Evolutionary conservation across 805 yeast genomes (phyloP).

Genomic region (Candida suzukii): DNA sequence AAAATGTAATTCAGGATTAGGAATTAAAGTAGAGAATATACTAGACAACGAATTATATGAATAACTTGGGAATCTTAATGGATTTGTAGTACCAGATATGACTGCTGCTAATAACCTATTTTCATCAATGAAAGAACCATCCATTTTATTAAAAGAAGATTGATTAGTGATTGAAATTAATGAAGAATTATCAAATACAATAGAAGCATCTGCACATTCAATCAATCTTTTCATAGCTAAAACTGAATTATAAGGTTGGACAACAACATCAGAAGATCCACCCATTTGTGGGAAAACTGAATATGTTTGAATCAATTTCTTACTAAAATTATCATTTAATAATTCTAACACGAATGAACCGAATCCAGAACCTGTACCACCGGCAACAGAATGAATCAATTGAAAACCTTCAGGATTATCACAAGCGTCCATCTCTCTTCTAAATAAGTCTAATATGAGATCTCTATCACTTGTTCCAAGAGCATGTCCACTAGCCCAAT

Average conservation of each 20-base stretch:
- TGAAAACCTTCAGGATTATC: constrained; percentile 90
- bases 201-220: constrained; percentile 76
- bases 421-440: constrained; percentile 83
- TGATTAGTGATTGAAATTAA: constrained; percentile 63
- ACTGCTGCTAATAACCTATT: constrained; percentile 83
- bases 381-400: constrained; percentile 90
- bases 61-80: constrained; percentile 86
- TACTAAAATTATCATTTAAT: constrained; percentile 72
- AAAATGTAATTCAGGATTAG: constrained; percentile 80
- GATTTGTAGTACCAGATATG: constrained; percentile 77
- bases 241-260: constrained; percentile 91
- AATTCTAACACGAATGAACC: constrained; percentile 79
- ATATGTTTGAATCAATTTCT: constrained; percentile 77
- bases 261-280: constrained; percentile 92
- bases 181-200: constrained; percentile 91
- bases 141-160: constrained; percentile 44
- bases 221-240: constrained; percentile 75
- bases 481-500: constrained; percentile 88
- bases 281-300: constrained; percentile 73
- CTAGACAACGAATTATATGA: constrained; percentile 83
- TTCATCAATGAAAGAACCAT: constrained; percentile 68
- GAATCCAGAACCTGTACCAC: constrained; percentile 97
- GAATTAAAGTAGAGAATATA: constrained; percentile 73
- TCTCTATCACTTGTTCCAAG: constrained; percentile 67
- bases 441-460: constrained; percentile 74